Percentiles rank a stretch among this genome's conserved stretches.
Evolutionary conservation across 208 protist species (phyloP).

Genomic region (Wallacemonas sp.): DNA sequence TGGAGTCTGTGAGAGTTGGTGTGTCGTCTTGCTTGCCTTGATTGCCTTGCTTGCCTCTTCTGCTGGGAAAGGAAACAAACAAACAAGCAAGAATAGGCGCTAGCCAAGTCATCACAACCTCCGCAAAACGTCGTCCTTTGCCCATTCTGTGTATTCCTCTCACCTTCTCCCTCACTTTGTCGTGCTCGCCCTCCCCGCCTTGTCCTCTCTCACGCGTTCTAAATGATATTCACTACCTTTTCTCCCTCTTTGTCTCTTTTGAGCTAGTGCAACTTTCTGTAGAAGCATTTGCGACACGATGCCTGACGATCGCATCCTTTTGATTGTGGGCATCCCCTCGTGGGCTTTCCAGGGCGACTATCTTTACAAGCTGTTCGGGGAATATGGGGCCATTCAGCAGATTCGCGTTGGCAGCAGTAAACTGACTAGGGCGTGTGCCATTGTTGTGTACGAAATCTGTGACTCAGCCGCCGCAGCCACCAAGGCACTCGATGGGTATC

Average conservation of each 20-base stretch:
- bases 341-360: constrained; percentile 72
- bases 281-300: constrained; percentile 26
- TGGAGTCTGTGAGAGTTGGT: no score
- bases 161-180: no score
- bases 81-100: no score
- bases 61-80: no score
- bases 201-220: no score
- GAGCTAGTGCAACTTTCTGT: constrained; percentile 9
- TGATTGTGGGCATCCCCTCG: constrained; percentile 81
- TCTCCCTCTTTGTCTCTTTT: not conserved
- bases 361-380: constrained; percentile 84
- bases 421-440: constrained; percentile 78
- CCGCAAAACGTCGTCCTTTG: no score
- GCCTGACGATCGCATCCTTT: constrained; percentile 83
- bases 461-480: constrained; percentile 72
- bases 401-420: constrained; percentile 64
- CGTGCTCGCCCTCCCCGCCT: no score
- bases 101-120: no score
- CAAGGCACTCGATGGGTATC: constrained; percentile 68
- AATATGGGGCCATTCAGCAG: constrained; percentile 83
- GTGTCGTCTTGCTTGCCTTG: no score
- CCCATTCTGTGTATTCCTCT: no score
- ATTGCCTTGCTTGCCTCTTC: no score
- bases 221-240: no score
- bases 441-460: constrained; percentile 89